Conservation (phyloP, 805 yeast species). For the Kuraishia molischiana region DNA sequence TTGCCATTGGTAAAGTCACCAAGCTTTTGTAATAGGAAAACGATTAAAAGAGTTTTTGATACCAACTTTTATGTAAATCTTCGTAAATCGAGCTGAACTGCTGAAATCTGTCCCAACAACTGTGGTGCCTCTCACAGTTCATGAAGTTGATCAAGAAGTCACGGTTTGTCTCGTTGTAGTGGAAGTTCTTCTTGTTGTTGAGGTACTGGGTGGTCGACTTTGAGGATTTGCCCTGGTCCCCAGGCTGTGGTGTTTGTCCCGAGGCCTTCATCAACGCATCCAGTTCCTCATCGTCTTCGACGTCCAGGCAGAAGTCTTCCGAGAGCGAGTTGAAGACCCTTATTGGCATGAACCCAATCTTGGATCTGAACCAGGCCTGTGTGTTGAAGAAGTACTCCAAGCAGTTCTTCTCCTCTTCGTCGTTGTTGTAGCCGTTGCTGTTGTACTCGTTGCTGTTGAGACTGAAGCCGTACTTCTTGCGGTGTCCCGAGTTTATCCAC, state of each 20-base stretch:
- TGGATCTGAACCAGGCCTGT: conserved; percentile 29
- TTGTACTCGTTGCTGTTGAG: conserved; percentile 16
- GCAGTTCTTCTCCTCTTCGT: conserved; percentile 27
- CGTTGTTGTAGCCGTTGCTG: conserved; percentile 25
- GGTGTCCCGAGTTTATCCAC: conserved; percentile 17
- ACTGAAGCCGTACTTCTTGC: conserved; percentile 17
- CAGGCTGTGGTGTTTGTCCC: conserved; percentile 3
- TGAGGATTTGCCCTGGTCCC: conserved; percentile 5
- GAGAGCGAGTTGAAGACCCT: conserved; percentile 26
- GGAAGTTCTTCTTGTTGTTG: conserved; percentile 16
- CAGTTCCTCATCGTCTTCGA: conserved; percentile 15
- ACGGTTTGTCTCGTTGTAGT: conserved; percentile 24
- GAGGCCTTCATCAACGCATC: conserved; percentile 9
- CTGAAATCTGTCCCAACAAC: conserved; percentile 31
- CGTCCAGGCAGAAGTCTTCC: conserved; percentile 24
- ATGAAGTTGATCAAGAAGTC: conserved; percentile 29
- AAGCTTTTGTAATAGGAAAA: conserved; percentile 48
- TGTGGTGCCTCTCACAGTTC: conserved; percentile 26
- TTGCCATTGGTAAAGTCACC: conserved; percentile 97
- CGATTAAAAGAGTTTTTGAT: conserved; percentile 9
- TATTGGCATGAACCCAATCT: conserved; percentile 28
- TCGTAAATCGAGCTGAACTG: conserved; percentile 21
- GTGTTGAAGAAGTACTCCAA: conserved; percentile 25
- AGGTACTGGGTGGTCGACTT: conserved; percentile 9
- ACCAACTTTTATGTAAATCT: conserved; percentile 23